Evolutionary conservation across 2,329 filamentous ascomycete genomes (phyloP).

Genomic region (Monilinia aucupariae): DNA sequence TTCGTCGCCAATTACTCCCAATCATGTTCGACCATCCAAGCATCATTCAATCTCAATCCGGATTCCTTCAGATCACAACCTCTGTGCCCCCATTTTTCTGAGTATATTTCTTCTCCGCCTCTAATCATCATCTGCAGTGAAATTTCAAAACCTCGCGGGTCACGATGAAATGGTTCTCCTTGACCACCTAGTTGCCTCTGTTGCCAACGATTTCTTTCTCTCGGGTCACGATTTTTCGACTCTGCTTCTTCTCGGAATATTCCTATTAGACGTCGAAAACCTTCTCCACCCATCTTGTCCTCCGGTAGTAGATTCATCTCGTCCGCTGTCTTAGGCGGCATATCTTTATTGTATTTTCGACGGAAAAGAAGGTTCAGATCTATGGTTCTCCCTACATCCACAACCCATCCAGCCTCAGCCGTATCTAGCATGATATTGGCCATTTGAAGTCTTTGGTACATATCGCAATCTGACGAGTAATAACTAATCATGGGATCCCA

Average conservation of each 20-base stretch:
- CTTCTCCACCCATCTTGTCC: constrained; percentile 14
- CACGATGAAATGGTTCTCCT: constrained; percentile 51
- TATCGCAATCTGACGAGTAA: constrained; percentile 52
- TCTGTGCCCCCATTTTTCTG: constrained; percentile 43
- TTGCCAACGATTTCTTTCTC: constrained; percentile 48
- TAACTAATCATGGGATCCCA: constrained; percentile 54
- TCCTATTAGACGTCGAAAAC: constrained; percentile 33
- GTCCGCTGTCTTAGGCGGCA: constrained; percentile 19
- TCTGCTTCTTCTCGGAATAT: constrained; percentile 32
- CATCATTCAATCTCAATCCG: constrained; percentile 40
- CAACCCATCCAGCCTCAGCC: constrained; percentile 40
- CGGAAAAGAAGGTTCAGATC: constrained; percentile 16
- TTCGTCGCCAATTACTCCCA: constrained; percentile 29
- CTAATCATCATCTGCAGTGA: constrained; percentile 43
- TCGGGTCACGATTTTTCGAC: constrained; percentile 28
- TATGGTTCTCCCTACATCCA: constrained; percentile 40
- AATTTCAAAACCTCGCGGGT: constrained; percentile 42
- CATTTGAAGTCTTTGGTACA: constrained; percentile 43
- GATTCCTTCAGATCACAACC: constrained; percentile 40
- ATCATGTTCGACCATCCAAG: constrained; percentile 43
- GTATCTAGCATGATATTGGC: constrained; percentile 40
- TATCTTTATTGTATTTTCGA: background rate
- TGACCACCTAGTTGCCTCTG: constrained; percentile 45
- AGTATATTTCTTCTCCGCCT: constrained; percentile 39
- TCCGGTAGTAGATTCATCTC: background rate